Evolutionary conservation across 208 protist genomes (phyloP).

Genomic region (Acanthamoeba healyi): DNA sequence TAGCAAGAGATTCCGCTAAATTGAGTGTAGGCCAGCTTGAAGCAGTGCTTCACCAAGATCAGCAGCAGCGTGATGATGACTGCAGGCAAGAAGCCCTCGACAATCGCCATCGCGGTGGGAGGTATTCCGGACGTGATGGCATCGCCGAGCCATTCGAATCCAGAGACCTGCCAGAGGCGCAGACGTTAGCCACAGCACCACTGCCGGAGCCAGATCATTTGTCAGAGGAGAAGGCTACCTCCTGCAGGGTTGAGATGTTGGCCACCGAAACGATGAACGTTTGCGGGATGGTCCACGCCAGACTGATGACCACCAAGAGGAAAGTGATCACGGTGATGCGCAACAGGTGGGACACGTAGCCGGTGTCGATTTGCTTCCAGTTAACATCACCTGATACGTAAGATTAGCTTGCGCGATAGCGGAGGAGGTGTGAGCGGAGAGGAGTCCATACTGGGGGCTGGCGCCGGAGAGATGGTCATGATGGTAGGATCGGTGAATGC

Average conservation of each 20-base stretch:
- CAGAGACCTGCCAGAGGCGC: neutral
- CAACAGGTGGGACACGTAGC: slow-evolving; percentile 44
- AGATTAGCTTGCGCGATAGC: neutral
- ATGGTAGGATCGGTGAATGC: neutral
- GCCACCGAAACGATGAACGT: slow-evolving; percentile 28
- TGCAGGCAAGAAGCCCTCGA: slow-evolving; percentile 39
- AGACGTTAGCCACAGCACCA: too few relatives aligned
- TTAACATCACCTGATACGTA: neutral
- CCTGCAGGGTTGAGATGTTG: slow-evolving; percentile 10
- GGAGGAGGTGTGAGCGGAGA: neutral
- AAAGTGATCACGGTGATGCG: neutral
- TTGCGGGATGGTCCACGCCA: slow-evolving; percentile 25
- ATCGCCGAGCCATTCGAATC: slow-evolving; percentile 15
- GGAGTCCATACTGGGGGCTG: neutral
- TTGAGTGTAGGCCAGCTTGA: slow-evolving; percentile 28
- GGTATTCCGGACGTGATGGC: neutral
- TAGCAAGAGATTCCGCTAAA: neutral
- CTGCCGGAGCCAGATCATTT: too few relatives aligned
- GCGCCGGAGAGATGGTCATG: slow-evolving; percentile 31
- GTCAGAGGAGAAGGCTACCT: neutral
- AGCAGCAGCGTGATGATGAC: slow-evolving; percentile 42
- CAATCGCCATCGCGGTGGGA: neutral
- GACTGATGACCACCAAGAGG: neutral
- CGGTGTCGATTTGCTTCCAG: slow-evolving; percentile 20
- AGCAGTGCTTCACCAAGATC: slow-evolving; percentile 12